These are phyloP conservation scores for Neonectria ditissima DNA, from an alignment of 2,329 filamentous ascomycete species.

Conservation along the genomic window DNA sequence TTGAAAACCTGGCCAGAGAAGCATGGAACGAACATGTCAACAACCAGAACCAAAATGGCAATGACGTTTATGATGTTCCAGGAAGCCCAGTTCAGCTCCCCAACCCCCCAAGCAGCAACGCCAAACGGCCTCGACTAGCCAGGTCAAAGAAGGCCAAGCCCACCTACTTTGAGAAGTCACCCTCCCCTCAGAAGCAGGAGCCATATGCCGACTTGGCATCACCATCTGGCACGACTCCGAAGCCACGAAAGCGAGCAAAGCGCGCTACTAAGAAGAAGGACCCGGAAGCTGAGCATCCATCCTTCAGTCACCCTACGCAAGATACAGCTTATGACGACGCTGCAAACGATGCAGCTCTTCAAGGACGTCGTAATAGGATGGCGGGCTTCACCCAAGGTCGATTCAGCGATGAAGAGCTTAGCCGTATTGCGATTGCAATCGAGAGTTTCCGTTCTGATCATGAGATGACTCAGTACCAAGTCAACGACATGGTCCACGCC, in stretches of 20 bases:
- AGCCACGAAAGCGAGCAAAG: conserved; percentile 47
- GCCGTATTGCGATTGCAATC: conserved; percentile 55
- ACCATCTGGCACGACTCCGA: conserved; percentile 49
- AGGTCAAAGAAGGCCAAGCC: conserved; percentile 62
- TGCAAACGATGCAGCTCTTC: conserved; percentile 29
- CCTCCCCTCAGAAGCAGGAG: conserved; percentile 36
- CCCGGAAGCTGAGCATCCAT: conserved; percentile 32
- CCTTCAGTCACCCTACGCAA: conserved; percentile 39
- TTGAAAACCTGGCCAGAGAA: conserved; percentile 49
- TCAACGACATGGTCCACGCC: conserved; percentile 61
- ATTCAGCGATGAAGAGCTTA: conserved; percentile 59
- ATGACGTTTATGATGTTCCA: conserved; percentile 44
- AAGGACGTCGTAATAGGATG: conserved; percentile 41
- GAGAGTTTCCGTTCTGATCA: conserved; percentile 59
- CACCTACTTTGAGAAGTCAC: conserved; percentile 55
- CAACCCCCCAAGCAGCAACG: conserved; percentile 38
- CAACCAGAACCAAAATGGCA: conserved; percentile 39
- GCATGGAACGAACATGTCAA: conserved; percentile 52
- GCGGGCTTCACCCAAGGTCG: conserved; percentile 52
- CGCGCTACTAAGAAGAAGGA: conserved; percentile 44
- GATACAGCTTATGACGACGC: conserved; percentile 36
- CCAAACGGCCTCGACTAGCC: conserved; percentile 50
- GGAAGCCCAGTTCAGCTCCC: conserved; percentile 37
- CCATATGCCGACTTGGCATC: conserved; percentile 46
- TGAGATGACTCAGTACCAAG: conserved; percentile 55